phyloP scores from a whole-genome alignment of 83 land plant genomes.

The Larix sibirica region DNA sequence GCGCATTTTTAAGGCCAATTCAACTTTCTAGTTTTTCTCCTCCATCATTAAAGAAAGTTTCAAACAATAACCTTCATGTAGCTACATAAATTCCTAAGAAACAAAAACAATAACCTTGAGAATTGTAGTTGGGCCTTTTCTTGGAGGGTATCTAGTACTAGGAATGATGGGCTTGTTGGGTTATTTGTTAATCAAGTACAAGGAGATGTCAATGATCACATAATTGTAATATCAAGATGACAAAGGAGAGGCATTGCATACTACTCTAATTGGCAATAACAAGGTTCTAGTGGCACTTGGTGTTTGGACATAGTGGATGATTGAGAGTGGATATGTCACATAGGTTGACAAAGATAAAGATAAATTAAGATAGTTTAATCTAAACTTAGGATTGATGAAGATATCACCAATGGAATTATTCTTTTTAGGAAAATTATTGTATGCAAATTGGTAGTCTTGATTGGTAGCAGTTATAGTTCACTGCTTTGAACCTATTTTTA shows the following conservation, averaged over 20 bases:
- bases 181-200: background rate
- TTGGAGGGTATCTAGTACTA: conserved; percentile 23
- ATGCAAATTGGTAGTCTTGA: background rate
- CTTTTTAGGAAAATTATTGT: background rate
- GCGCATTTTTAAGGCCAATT: background rate
- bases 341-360: background rate
- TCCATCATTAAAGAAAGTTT: background rate
- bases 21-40: background rate
- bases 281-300: conserved; percentile 45
- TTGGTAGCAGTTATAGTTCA: background rate
- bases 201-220: conserved; percentile 24
- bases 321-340: conserved; percentile 31
- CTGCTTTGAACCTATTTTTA: background rate
- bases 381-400: background rate
- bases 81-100: conserved; percentile 5
- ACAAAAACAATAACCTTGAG: conserved; percentile 22
- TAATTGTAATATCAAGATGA: conserved; percentile 49
- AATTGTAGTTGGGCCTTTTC: conserved; percentile 20
- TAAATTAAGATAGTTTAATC: background rate
- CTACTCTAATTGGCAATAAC: background rate
- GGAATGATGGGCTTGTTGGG: conserved; percentile 20
- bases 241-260: conserved; percentile 32
- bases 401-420: background rate
- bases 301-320: conserved; percentile 48
- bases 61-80: background rate